Conservation (phyloP, 108 stramenopile genomes). For the Aurantiochytrium sp. region DNA sequence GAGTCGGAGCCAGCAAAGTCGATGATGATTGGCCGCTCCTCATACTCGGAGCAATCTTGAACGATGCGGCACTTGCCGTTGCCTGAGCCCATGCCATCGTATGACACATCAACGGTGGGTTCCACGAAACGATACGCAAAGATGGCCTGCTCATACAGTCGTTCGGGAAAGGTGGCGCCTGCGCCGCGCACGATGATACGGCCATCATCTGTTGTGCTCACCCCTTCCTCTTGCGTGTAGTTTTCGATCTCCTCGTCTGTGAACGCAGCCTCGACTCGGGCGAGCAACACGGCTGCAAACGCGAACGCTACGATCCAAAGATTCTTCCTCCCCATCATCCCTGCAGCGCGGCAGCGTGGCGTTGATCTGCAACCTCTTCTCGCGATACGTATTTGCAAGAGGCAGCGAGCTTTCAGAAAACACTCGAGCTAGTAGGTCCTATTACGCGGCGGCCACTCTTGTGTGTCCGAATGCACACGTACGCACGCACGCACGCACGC, state of each 20-base stretch:
- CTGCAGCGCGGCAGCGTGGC: no score
- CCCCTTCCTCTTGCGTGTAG: neutral
- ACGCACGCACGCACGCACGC: no score
- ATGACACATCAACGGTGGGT: neutral
- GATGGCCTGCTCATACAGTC: neutral
- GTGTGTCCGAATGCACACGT: no score
- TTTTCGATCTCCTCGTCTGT: neutral
- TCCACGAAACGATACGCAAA: neutral
- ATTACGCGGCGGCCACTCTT: no score
- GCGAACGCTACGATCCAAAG: no score
- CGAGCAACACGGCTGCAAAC: no score
- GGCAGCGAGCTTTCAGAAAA: no score
- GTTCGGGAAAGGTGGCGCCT: neutral
- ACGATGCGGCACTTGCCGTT: slow-evolving; percentile 4
- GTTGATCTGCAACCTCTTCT: no score
- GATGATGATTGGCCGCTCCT: neutral
- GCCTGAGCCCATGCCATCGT: neutral
- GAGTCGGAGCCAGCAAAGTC: slow-evolving; percentile 13
- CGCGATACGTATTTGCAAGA: no score
- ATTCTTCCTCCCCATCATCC: no score
- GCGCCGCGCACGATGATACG: neutral
- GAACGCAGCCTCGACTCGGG: no score
- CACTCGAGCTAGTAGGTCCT: no score
- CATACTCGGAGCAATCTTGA: neutral
- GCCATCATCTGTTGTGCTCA: neutral